A percentile compares a stretch with the other conserved stretches of the same genome.
These are phyloP conservation scores for Verticillium dahliae DNA, from an alignment of 2,329 filamentous ascomycete genomes.

Conservation along the genomic window DNA sequence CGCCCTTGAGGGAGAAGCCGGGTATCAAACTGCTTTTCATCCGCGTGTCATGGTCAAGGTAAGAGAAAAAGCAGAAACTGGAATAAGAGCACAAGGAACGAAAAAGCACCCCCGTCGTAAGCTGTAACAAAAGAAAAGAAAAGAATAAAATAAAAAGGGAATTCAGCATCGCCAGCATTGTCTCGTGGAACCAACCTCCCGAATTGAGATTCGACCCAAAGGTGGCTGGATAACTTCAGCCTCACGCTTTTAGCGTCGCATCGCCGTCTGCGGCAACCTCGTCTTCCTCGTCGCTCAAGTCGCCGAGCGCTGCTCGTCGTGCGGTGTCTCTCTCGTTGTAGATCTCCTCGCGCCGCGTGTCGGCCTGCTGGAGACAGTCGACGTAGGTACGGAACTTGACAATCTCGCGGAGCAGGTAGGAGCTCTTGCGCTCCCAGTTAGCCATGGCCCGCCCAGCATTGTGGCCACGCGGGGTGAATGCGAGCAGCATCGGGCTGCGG, in stretches of 20 bases:
- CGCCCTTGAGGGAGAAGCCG: background rate
- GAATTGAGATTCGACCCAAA: background rate
- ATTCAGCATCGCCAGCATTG: background rate
- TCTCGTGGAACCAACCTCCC: background rate
- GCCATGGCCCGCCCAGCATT: conserved; percentile 82
- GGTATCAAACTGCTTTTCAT: conserved; percentile 10
- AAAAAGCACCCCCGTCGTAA: too few relatives aligned
- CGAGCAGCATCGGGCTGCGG: conserved; percentile 77
- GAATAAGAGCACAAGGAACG: background rate
- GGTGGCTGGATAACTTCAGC: background rate
- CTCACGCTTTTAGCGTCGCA: conserved; percentile 24
- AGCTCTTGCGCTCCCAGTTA: conserved; percentile 96
- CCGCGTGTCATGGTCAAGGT: conserved; percentile 1
- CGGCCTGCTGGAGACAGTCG: conserved; percentile 70
- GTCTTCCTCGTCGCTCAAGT: conserved; percentile 33
- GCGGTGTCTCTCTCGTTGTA: conserved; percentile 53
- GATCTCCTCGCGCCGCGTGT: conserved; percentile 63
- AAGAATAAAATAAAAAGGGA: background rate
- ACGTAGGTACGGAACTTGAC: conserved; percentile 97
- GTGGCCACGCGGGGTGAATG: conserved; percentile 77
- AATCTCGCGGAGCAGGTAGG: conserved; percentile 85
- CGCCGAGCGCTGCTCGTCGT: conserved; percentile 40
- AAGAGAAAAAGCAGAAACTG: background rate
- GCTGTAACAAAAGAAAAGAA: background rate
- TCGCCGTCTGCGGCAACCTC: conserved; percentile 27